phyloP scores from a whole-genome alignment of 306 rosid species.

The Ceratonia siliqua region DNA sequence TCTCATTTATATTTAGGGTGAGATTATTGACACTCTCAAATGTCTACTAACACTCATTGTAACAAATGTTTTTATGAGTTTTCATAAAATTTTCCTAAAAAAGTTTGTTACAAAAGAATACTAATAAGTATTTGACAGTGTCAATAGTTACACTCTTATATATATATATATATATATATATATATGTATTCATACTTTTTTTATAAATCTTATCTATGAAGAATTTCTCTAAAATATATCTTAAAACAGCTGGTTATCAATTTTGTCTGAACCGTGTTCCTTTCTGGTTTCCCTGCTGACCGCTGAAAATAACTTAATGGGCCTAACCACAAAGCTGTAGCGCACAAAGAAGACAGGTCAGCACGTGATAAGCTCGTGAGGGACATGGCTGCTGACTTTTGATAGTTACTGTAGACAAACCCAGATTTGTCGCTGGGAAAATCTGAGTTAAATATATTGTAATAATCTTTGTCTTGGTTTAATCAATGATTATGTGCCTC shows the following conservation, averaged over 20 bases:
- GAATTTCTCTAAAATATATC: not conserved
- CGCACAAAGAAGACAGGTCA: conserved; percentile 34
- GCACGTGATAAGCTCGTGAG: conserved; percentile 43
- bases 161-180: no score
- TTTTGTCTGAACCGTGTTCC: conserved; percentile 1
- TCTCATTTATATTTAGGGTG: no score
- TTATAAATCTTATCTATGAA: no score
- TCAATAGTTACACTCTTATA: no score
- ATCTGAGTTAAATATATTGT: not conserved
- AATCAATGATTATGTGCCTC: conserved; percentile 31
- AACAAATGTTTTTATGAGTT: no score
- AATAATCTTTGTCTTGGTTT: conserved; percentile 37
- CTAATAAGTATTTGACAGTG: no score
- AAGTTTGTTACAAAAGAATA: no score
- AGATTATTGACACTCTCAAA: no score
- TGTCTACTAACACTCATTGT: no score
- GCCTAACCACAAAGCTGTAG: not conserved
- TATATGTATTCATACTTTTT: no score
- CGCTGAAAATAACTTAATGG: not conserved
- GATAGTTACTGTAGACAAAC: conserved; percentile 16
- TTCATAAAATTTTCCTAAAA: no score
- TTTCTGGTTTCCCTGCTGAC: not conserved
- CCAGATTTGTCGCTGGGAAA: conserved; percentile 13
- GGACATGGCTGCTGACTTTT: conserved; percentile 26
- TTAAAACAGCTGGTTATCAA: not conserved